phyloP scores from a whole-genome alignment of 176 grass and related monocot species.

The Raddia guianensis region DNA sequence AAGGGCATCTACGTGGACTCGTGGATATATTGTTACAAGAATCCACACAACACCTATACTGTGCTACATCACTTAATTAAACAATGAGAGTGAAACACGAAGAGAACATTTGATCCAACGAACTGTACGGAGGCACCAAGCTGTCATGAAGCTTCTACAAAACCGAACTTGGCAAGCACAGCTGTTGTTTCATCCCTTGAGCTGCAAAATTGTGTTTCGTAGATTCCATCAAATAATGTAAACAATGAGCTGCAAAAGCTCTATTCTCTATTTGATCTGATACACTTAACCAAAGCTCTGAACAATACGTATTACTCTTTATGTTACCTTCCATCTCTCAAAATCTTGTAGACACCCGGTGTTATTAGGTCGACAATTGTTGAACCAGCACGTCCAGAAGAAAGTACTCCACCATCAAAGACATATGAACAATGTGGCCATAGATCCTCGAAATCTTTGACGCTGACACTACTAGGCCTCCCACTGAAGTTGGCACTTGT shows the following conservation, averaged over 20 bases:
- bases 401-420: conserved; percentile 80
- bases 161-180: conserved; percentile 63
- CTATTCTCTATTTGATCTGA: conserved; percentile 16
- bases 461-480: conserved; percentile 60
- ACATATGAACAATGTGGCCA: conserved; percentile 85
- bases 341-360: conserved; percentile 78
- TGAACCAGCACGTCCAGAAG: conserved; percentile 85
- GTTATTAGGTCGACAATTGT: conserved; percentile 83
- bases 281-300: neutral
- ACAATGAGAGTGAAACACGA: neutral
- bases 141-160: conserved; percentile 60
- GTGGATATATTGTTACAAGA: conserved; percentile 20
- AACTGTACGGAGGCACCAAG: conserved; percentile 4
- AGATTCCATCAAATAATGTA: neutral
- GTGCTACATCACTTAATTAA: conserved; percentile 22
- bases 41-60: conserved; percentile 7
- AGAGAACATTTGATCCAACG: conserved; percentile 1
- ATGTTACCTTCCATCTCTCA: conserved; percentile 86
- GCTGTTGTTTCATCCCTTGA: conserved; percentile 71
- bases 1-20: neutral
- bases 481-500: conserved; percentile 93
- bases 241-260: neutral
- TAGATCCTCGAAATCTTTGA: conserved; percentile 78
- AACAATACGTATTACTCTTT: neutral
- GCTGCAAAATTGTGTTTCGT: conserved; percentile 52